Percentiles rank a stretch among this genome's conserved stretches.
Conservation (phyloP, 176 grass and related monocot species). For the Aegilops longissima region DNA sequence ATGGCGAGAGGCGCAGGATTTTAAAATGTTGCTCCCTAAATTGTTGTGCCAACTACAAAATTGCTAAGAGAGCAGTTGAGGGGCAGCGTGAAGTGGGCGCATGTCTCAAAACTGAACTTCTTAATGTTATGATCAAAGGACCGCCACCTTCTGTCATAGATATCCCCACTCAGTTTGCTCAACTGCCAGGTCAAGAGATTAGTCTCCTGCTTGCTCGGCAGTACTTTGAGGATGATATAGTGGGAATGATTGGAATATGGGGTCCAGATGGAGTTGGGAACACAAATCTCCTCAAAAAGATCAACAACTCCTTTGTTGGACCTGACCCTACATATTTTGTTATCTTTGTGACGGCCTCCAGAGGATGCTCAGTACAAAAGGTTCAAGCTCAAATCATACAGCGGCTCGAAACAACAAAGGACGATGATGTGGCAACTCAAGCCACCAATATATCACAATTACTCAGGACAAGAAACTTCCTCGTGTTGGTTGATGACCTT, state of each 20-base stretch:
- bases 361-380: not conserved
- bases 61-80: not conserved
- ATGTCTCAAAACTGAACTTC: not conserved
- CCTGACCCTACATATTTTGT: not conserved
- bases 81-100: fast-evolving
- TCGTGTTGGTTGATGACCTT: not conserved
- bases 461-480: not conserved
- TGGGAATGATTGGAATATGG: not conserved
- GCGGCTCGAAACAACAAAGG: not conserved
- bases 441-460: not conserved
- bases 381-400: not conserved
- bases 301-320: not conserved
- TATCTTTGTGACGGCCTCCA: not conserved
- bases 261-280: not conserved
- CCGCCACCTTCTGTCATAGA: not conserved
- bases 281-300: not conserved
- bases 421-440: not conserved
- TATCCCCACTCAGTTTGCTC: not conserved
- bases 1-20: fast-evolving
- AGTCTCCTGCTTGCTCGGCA: no score
- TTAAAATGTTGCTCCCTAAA: not conserved
- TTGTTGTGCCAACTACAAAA: not conserved
- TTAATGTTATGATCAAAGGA: not conserved
- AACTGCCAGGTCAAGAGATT: not conserved
- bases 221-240: not conserved